A percentile compares a stretch with the other conserved stretches of the same genome.
Evolutionary conservation across 345 rosid genomes (phyloP).

Genomic region (Gossypium mustelinum): DNA sequence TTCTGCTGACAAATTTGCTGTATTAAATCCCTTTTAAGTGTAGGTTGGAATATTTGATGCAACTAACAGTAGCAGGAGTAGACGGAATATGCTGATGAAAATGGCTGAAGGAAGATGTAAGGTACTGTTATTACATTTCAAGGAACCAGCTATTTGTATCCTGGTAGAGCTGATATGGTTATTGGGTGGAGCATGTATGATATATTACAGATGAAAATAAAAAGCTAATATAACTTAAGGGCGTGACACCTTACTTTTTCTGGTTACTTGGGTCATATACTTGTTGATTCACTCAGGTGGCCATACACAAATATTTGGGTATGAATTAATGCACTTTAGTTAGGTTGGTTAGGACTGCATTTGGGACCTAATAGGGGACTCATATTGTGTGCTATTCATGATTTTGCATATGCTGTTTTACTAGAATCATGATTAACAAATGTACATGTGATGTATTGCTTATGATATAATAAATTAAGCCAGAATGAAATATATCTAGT

Average conservation of each 20-base stretch:
- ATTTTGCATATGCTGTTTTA: constrained; percentile 4
- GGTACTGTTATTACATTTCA: constrained; percentile 39
- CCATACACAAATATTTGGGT: not conserved
- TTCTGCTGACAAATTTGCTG: constrained; percentile 18
- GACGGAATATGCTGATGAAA: constrained; percentile 99
- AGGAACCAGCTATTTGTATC: constrained; percentile 2
- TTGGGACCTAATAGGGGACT: not conserved
- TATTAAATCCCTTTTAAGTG: constrained; percentile 23
- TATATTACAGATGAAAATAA: not conserved
- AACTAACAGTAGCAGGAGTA: constrained; percentile 73
- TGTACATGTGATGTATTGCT: not conserved
- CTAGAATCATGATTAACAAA: not conserved
- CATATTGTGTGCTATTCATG: not conserved
- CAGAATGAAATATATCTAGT: not conserved
- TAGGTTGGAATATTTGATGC: constrained; percentile 99
- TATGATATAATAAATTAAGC: not conserved
- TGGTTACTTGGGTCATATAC: not conserved
- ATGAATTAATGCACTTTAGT: not conserved
- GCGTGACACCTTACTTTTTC: not conserved
- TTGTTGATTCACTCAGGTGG: not conserved
- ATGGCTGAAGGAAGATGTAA: constrained; percentile 99
- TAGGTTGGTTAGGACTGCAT: not conserved
- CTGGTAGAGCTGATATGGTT: constrained; percentile 6
- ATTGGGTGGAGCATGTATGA: constrained; percentile 10
- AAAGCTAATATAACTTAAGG: not conserved